Evolutionary conservation across 352 stramenopile species (phyloP), one percentile per base, ranked within the genome.

Genomic region (Globisporangium cylindrosporum): DNA sequence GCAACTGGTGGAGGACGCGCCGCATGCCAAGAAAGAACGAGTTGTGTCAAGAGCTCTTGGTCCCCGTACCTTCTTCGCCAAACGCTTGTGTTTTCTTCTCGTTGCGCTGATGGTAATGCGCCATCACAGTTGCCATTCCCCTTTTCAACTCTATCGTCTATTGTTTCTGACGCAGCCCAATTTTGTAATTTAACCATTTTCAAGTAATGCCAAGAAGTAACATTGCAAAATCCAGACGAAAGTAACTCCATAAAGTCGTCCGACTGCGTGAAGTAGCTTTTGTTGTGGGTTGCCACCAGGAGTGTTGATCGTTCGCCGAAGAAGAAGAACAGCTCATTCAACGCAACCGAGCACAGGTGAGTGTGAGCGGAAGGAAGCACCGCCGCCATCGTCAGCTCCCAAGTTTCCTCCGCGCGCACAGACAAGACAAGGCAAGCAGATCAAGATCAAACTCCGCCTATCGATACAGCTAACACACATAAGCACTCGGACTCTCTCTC

Each of bases 1-100:
- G 74, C 70, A 76, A 73, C 63, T 83, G 65, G 3, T 68, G 66
- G 32, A 66, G 36, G 18, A 76, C 66, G 22, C 68, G 70, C 20
- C 76, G 67, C 64, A 75, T 78, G 14, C 10, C 36, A 14, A 43
- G 36, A 4, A 32, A 32, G 29, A 32, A 32, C 29, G 10, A 43
- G 10, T 15, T 43, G 10, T 12, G 36, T 43, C 36, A 43, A 12
- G 12, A 43, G 36, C 15, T 14, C 10, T 43, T 43, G 12, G 15
- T 5, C 10, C 2, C 36, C 36, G 15, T 12, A 2, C 12, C 38
- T 46, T 46, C 6, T 8, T 38, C 38, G 38, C 12, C 12, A 20
- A 32, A 32, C 0, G 12, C 38, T 46, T 14, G 10, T 46, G 3
- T 46, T 46, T 12, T 43, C 36, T 43, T 43, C 12, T 46, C 12